phyloP scores from a whole-genome alignment of 352 stramenopile genomes.

The Pelagophyceae sp. region DNA sequence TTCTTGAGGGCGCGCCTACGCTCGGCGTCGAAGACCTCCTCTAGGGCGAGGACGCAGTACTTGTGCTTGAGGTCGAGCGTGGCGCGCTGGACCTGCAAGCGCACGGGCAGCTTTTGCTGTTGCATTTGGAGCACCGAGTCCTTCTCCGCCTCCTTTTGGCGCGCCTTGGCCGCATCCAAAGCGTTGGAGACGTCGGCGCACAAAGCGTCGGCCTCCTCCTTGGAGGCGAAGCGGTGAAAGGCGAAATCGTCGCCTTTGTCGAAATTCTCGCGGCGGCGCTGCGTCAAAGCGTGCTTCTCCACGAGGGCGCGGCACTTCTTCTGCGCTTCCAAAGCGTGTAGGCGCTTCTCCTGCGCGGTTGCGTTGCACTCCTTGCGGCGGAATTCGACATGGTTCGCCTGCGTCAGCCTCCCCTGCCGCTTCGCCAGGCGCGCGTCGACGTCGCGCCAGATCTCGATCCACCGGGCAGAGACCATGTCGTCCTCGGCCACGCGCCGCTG shows the following conservation, averaged over 20 bases:
- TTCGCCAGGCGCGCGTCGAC: slow-evolving; percentile 6
- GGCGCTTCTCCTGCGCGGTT: background rate
- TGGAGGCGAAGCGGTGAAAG: slow-evolving; percentile 22
- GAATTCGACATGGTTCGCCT: background rate
- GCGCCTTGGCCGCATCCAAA: background rate
- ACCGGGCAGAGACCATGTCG: slow-evolving; percentile 11
- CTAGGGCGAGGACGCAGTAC: slow-evolving; percentile 20
- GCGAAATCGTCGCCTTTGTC: slow-evolving; percentile 19
- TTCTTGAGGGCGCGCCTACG: slow-evolving; percentile 14
- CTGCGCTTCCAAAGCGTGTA: background rate
- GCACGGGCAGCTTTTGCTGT: slow-evolving; percentile 2
- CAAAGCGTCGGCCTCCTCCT: slow-evolving; percentile 18
- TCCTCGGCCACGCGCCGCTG: slow-evolving; percentile 25
- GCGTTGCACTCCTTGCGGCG: background rate
- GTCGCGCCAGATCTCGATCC: slow-evolving; percentile 10
- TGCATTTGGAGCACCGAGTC: slow-evolving; percentile 14
- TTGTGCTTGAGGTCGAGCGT: slow-evolving; percentile 24
- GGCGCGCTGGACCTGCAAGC: background rate
- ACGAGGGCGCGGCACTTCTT: background rate
- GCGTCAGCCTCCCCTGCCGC: slow-evolving; percentile 1
- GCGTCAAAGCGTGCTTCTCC: slow-evolving; percentile 10
- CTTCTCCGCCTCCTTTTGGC: background rate
- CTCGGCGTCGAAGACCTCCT: slow-evolving; percentile 16
- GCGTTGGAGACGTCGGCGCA: slow-evolving; percentile 4
- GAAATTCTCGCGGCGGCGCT: slow-evolving; percentile 25